Conservation (phyloP, 2,329 filamentous ascomycete species). For the Aspergillus ustus region DNA sequence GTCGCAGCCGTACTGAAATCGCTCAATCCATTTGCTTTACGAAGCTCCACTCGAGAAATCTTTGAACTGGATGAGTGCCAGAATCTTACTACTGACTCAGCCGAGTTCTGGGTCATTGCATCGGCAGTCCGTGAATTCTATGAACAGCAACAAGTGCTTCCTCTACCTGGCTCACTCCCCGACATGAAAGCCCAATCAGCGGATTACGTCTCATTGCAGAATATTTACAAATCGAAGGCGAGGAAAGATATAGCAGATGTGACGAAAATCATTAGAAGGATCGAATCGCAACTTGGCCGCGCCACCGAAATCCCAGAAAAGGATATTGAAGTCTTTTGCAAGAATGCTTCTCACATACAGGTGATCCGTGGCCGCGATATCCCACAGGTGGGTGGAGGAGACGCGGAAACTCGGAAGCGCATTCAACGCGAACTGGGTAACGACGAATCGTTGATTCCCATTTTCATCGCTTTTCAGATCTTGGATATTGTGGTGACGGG, state of each 20-base stretch:
- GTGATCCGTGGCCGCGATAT: constrained; percentile 71
- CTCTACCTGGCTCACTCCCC: constrained; percentile 83
- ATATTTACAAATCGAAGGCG: constrained; percentile 89
- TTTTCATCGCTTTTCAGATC: constrained; percentile 69
- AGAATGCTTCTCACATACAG: constrained; percentile 91
- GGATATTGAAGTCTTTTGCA: constrained; percentile 91
- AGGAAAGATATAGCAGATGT: constrained; percentile 78
- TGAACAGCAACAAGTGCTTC: constrained; percentile 71
- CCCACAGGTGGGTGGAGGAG: constrained; percentile 52
- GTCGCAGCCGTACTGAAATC: constrained; percentile 84
- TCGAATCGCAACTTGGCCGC: constrained; percentile 56
- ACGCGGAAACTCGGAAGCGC: constrained; percentile 47
- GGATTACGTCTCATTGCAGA: constrained; percentile 88
- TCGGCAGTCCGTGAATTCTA: constrained; percentile 80
- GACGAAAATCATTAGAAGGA: constrained; percentile 63
- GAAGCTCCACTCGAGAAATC: constrained; percentile 73
- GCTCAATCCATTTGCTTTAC: constrained; percentile 70
- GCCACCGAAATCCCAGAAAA: constrained; percentile 61
- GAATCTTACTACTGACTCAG: constrained; percentile 51
- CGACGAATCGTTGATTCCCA: constrained; percentile 65
- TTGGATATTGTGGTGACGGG: constrained; percentile 55
- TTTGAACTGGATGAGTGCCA: constrained; percentile 71
- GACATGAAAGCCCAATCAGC: constrained; percentile 97
- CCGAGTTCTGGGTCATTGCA: constrained; percentile 88
- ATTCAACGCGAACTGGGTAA: constrained; percentile 46